Base-by-base conservation (phyloP, 768 basidiomycete species). In the Lactifluus volemus region DNA sequence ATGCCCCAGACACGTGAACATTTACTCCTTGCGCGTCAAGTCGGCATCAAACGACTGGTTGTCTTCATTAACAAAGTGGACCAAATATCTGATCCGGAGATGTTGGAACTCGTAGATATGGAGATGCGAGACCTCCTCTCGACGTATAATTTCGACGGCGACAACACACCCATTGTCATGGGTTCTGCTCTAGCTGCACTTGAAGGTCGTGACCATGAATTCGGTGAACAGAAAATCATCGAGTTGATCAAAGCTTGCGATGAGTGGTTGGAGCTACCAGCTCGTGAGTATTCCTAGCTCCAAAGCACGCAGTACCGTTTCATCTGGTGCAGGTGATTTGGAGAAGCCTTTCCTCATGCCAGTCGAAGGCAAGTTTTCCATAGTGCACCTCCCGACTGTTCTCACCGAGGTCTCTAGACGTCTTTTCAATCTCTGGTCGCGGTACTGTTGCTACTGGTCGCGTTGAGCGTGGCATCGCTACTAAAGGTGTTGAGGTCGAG, bases 41-140 rank as follows among this genome's bases (percentile, higher is more conserved):
- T 98, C 65, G 97, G 97, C 66, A 89, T 99, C 71, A 93, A 95
- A 77, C 89, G 87, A 74, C 84, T 99, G 41, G 93, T 98, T 60
- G 97, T 99, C 66, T 99, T 97, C 80, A 94, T 99, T 75, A 99
- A 99, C 88, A 99, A 99, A 77, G 86, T 99, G 63, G 97, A 99
- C 77, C 84, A 88, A 78, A 89, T 98, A 61, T 84, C 88, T 63
- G 97, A 99, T 81, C 84, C 88, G 5, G 97, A 99, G 80, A 98
- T 99, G 94, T 78, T 98, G 59, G 93, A 97, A 78, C 88, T 99
- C 61, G 97, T 99, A 63, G 97, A 99, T 68, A 98, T 99, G 95
- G 97, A 99, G 81, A 99, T 99, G 86, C 87, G 97, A 61, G 97
- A 99, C 71, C 81, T 99, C 11, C 81, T 99, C 25, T 76, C 84